phyloP scores from a whole-genome alignment of 345 rosid genomes.

The Passiflora organensis region DNA sequence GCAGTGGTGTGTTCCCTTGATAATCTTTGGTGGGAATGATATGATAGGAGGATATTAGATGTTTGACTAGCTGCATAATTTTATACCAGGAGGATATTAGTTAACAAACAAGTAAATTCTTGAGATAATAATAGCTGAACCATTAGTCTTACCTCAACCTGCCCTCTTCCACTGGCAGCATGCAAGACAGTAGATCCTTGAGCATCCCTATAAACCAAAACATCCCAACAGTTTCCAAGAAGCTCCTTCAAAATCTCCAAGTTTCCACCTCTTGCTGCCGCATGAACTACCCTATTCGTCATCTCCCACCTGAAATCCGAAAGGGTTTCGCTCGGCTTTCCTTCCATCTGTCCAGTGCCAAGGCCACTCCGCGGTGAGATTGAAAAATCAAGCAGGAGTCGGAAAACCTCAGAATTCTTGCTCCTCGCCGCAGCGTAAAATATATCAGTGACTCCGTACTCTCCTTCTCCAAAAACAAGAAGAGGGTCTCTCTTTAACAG shows the following conservation, averaged over 20 bases:
- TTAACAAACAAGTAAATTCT: no score
- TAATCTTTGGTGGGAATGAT: constrained; percentile 43
- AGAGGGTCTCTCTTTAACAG: constrained; percentile 70
- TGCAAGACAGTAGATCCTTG: constrained; percentile 74
- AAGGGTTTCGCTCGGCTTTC: constrained; percentile 28
- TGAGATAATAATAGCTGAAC: background rate
- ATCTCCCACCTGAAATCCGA: constrained; percentile 56
- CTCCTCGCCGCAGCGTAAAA: constrained; percentile 82
- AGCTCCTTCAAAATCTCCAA: constrained; percentile 54
- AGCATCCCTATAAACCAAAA: constrained; percentile 45
- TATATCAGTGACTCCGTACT: constrained; percentile 83
- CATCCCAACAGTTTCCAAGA: constrained; percentile 35
- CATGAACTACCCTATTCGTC: constrained; percentile 80
- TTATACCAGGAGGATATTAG: no score
- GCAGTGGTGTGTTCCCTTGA: constrained; percentile 80
- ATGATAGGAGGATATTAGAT: constrained; percentile 49
- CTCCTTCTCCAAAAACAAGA: constrained; percentile 96
- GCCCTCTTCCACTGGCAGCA: constrained; percentile 79
- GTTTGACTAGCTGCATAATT: constrained; percentile 65
- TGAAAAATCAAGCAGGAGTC: constrained; percentile 46
- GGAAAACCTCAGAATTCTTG: constrained; percentile 56
- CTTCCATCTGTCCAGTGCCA: constrained; percentile 30
- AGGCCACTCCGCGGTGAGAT: constrained; percentile 30
- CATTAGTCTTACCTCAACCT: constrained; percentile 51
- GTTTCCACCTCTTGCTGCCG: constrained; percentile 88